Evolutionary conservation across 768 basidiomycete genomes (phyloP).

Genomic region (Russula vinacea): DNA sequence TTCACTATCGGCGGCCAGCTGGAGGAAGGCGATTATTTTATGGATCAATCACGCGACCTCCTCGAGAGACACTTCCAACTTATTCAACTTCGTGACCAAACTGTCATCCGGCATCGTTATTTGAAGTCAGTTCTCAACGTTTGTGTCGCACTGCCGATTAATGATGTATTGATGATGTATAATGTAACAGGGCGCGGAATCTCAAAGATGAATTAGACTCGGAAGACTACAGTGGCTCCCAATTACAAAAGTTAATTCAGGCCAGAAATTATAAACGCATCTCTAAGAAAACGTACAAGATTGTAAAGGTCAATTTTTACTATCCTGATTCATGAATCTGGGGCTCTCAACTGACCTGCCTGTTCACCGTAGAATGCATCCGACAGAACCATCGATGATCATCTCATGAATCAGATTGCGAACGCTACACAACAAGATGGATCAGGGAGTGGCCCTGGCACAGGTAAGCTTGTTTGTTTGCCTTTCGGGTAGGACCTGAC

Average conservation of each 20-base stretch:
- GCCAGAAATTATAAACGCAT: not conserved
- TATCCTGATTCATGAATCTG: no score
- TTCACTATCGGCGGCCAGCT: not conserved
- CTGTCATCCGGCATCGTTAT: fast-evolving
- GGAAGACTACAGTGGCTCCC: not conserved
- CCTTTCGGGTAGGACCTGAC: no score
- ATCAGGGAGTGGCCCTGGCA: not conserved
- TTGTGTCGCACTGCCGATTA: not conserved
- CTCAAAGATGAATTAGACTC: not conserved
- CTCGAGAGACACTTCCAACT: not conserved
- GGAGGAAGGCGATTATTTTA: not conserved
- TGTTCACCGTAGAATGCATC: no score
- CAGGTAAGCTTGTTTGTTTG: not conserved
- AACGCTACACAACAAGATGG: no score
- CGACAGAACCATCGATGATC: no score
- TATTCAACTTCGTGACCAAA: not conserved
- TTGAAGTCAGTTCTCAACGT: not conserved
- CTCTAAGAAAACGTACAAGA: not conserved
- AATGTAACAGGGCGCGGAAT: not conserved
- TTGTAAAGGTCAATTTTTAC: not conserved
- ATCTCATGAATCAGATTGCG: no score
- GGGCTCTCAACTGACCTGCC: no score
- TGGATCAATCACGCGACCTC: not conserved
- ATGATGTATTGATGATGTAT: not conserved
- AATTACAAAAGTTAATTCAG: not conserved